These are phyloP conservation scores for Penicillium cosmopolitanum DNA, from an alignment of 495 filamentous ascomycete species.

Conservation along the genomic window DNA sequence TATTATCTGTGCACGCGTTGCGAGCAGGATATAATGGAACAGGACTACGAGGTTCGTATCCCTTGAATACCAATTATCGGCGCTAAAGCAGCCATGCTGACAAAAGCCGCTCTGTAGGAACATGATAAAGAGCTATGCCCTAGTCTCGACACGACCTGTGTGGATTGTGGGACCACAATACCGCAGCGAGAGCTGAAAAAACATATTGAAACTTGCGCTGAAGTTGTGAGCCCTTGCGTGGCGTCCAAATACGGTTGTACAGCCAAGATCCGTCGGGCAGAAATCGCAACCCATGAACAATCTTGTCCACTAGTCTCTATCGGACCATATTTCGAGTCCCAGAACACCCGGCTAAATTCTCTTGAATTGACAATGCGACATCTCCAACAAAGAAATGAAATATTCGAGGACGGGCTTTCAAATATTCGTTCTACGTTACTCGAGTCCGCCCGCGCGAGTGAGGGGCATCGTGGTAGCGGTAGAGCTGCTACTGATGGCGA, in stretches of 20 bases:
- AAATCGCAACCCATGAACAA: conserved; percentile 55
- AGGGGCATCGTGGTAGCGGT: conserved; percentile 2
- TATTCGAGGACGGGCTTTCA: conserved; percentile 58
- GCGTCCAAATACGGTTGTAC: conserved; percentile 63
- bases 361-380: conserved; percentile 60
- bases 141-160: conserved; percentile 52
- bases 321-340: conserved; percentile 59
- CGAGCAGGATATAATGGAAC: conserved; percentile 55
- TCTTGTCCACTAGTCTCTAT: conserved; percentile 62
- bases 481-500: conserved; percentile 8
- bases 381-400: conserved; percentile 60
- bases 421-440: conserved; percentile 49
- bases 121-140: conserved; percentile 57
- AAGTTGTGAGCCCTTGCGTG: conserved; percentile 55
- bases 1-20: conserved; percentile 58
- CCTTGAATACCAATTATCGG: background rate
- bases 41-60: conserved; percentile 57
- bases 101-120: conserved; percentile 31
- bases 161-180: conserved; percentile 54
- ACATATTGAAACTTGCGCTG: conserved; percentile 57
- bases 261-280: conserved; percentile 50
- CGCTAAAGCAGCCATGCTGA: background rate
- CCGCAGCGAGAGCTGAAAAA: conserved; percentile 49
- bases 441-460: conserved; percentile 36
- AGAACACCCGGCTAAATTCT: conserved; percentile 58